phyloP scores from a whole-genome alignment of 192 early-diverging fungal genomes.

The Piromyces finnis region DNA sequence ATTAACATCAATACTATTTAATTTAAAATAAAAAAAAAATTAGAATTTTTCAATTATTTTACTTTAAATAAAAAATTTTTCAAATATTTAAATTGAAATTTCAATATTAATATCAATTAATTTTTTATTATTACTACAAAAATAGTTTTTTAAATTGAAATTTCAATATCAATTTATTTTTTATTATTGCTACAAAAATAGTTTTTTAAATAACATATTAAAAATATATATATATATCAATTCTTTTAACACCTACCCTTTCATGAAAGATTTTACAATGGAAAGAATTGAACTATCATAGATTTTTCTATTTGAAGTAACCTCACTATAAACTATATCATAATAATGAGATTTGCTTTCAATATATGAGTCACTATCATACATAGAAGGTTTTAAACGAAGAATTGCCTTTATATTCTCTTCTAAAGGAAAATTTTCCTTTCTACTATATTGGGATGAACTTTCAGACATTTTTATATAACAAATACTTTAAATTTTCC shows the following conservation, averaged over 20 bases:
- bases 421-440: neutral
- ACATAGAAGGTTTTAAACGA: neutral
- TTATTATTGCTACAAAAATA: too few species aligned
- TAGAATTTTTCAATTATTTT: too few species aligned
- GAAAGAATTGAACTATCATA: neutral
- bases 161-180: too few species aligned
- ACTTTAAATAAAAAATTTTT: too few species aligned
- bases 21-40: too few species aligned
- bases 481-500: too few species aligned
- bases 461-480: neutral
- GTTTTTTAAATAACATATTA: too few species aligned
- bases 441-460: neutral
- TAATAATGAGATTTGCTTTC: neutral
- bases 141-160: too few species aligned
- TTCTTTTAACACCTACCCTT: neutral
- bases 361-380: neutral
- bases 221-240: too few species aligned
- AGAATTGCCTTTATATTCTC: neutral
- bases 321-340: neutral
- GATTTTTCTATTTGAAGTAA: neutral
- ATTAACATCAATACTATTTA: neutral
- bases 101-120: too few species aligned
- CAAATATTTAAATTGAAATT: too few species aligned
- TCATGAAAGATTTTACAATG: neutral
- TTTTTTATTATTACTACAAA: too few species aligned